These are phyloP conservation scores for Teratosphaeria nubilosa DNA, from an alignment of 2,329 filamentous ascomycete species.

Conservation along the genomic window DNA sequence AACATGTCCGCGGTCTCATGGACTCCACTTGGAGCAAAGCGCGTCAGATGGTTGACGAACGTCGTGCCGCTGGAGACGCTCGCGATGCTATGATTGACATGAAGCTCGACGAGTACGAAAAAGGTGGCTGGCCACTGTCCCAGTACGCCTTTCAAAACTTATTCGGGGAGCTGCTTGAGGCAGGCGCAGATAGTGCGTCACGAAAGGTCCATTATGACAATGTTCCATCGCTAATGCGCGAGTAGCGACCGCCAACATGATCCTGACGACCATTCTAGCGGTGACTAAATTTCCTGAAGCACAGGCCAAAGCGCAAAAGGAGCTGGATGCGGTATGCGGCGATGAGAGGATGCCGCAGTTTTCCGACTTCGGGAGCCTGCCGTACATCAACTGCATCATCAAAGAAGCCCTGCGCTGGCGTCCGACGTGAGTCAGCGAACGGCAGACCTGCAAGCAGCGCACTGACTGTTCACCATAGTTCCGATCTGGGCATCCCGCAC, in stretches of 20 bases:
- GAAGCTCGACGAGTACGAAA: too few relatives aligned
- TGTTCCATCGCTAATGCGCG: constrained; percentile 3
- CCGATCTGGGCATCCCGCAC: constrained; percentile 28
- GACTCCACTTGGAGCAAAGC: too few relatives aligned
- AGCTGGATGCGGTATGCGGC: constrained; percentile 28
- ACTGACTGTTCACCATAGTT: too few relatives aligned
- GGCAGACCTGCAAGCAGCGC: too few relatives aligned
- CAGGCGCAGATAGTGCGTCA: too few relatives aligned
- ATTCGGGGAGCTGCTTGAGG: too few relatives aligned
- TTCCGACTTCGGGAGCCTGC: constrained; percentile 23
- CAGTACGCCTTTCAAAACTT: too few relatives aligned
- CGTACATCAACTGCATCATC: constrained; percentile 25
- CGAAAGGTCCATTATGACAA: not conserved
- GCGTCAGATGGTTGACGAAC: too few relatives aligned
- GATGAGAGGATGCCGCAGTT: constrained; percentile 20
- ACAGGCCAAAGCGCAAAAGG: constrained; percentile 25
- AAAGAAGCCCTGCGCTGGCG: constrained; percentile 30
- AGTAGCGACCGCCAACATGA: constrained; percentile 30
- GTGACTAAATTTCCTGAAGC: constrained; percentile 38
- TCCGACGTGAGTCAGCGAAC: constrained; percentile 5
- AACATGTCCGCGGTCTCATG: constrained; percentile 3
- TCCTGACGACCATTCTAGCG: constrained; percentile 31
- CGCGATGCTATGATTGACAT: too few relatives aligned
- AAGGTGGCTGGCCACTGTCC: too few relatives aligned
- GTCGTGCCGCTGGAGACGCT: too few relatives aligned